A percentile compares a stretch with the other conserved stretches of the same genome.
phyloP scores from a whole-genome alignment of 306 rosid genomes.

The Trifolium subterraneum region DNA sequence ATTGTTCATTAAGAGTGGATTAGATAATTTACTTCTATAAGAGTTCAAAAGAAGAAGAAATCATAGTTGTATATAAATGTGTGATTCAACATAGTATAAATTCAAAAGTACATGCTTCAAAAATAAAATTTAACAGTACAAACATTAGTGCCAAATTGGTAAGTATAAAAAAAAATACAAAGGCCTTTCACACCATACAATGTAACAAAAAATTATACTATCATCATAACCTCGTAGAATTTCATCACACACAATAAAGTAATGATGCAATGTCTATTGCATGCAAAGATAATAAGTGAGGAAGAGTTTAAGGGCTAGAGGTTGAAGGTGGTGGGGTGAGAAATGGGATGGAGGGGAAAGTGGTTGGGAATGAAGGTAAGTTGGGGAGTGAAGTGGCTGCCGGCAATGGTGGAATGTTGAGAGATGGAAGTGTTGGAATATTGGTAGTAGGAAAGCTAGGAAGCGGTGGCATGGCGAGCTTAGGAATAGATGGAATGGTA shows the following conservation, averaged over 20 bases:
- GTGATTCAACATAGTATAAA: background rate
- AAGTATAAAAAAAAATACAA: background rate
- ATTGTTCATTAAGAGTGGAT: too few relatives aligned
- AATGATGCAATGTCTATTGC: background rate
- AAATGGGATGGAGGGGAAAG: conserved; percentile 42
- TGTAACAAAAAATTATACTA: background rate
- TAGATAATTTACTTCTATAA: background rate
- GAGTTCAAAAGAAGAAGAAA: background rate
- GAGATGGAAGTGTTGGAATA: background rate
- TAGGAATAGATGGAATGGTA: conserved; percentile 13
- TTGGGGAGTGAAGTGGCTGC: conserved; percentile 7
- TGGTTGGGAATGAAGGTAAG: conserved; percentile 38
- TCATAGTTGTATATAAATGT: background rate
- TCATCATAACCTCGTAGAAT: background rate
- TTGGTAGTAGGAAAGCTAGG: conserved; percentile 39
- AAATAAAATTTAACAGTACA: conserved; percentile 1
- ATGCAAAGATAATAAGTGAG: background rate
- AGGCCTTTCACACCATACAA: background rate
- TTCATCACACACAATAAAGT: background rate
- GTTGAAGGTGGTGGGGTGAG: conserved; percentile 50
- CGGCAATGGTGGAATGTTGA: conserved; percentile 35
- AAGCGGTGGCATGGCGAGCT: conserved; percentile 37
- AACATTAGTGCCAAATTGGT: background rate
- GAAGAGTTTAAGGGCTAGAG: conserved; percentile 39
- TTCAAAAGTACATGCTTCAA: too few relatives aligned